These are phyloP conservation scores for Diplodia mutila DNA, from an alignment of 2,329 filamentous ascomycete genomes.

Conservation along the genomic window DNA sequence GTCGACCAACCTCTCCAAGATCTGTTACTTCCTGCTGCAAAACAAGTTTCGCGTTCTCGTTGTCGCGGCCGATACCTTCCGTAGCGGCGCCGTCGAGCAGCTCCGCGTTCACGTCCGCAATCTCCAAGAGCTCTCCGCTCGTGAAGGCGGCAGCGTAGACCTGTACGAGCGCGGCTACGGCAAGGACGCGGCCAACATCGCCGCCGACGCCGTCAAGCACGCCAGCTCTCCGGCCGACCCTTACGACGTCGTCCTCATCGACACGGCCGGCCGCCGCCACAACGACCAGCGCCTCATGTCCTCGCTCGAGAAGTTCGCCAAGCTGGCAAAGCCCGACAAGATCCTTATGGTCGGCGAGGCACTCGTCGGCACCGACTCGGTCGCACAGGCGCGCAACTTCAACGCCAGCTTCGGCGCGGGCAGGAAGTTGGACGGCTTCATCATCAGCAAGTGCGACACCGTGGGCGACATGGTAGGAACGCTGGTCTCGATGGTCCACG, in stretches of 20 bases:
- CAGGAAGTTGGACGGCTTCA: conserved; percentile 88
- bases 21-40: conserved; percentile 95
- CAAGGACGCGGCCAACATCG: conserved; percentile 94
- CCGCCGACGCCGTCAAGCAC: conserved; percentile 86
- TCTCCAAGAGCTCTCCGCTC: conserved; percentile 80
- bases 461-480: conserved; percentile 99
- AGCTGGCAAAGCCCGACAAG: conserved; percentile 94
- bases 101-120: conserved; percentile 94
- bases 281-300: conserved; percentile 97
- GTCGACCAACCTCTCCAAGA: conserved; percentile 96
- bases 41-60: conserved; percentile 96
- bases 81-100: conserved; percentile 95
- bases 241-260: conserved; percentile 94
- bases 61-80: conserved; percentile 94
- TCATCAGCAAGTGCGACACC: conserved; percentile 98
- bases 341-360: conserved; percentile 97
- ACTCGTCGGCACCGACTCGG: conserved; percentile 91
- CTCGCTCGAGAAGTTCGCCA: conserved; percentile 94
- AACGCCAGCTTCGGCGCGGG: conserved; percentile 86
- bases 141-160: conserved; percentile 81
- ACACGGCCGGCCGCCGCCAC: conserved; percentile 91
- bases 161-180: conserved; percentile 97
- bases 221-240: conserved; percentile 65
- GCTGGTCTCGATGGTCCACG: conserved; percentile 94
- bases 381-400: conserved; percentile 95